phyloP scores from a whole-genome alignment of 495 filamentous ascomycete genomes.

The Physcia stellaris region DNA sequence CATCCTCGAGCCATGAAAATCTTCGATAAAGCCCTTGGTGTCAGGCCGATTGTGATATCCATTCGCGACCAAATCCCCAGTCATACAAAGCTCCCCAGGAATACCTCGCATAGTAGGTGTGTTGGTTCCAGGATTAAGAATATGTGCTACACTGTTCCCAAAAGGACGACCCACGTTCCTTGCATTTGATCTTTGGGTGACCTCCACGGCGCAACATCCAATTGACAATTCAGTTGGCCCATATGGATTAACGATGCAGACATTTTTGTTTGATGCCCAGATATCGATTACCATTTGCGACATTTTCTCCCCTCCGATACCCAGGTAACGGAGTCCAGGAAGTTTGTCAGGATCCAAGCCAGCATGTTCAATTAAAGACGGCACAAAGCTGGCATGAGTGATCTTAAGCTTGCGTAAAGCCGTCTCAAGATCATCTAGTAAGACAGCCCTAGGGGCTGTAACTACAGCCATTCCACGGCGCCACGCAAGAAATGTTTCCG shows the following conservation, averaged over 20 bases:
- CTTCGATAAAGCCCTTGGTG: constrained; percentile 27
- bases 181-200: constrained; percentile 54
- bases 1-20: constrained; percentile 27
- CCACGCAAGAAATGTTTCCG: constrained; percentile 27
- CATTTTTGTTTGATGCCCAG: constrained; percentile 25
- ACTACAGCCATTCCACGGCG: constrained; percentile 24
- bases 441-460: constrained; percentile 20
- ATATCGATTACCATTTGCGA: constrained; percentile 31
- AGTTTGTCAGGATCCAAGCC: constrained; percentile 17
- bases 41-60: constrained; percentile 73
- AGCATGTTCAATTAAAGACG: constrained; percentile 20
- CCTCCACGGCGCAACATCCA: constrained; percentile 64
- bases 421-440: constrained; percentile 22
- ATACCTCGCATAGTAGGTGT: constrained; percentile 60
- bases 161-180: constrained; percentile 81
- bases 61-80: constrained; percentile 72
- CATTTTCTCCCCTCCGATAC: constrained; percentile 32
- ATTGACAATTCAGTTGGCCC: constrained; percentile 89
- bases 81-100: constrained; percentile 77
- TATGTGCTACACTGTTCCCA: constrained; percentile 66
- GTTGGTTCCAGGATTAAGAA: constrained; percentile 57
- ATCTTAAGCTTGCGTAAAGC: constrained; percentile 56
- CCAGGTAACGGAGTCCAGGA: constrained; percentile 24
- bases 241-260: constrained; percentile 37
- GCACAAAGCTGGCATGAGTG: constrained; percentile 50